Base-by-base conservation (phyloP, 2,329 filamentous ascomycete species). In the Periglandula ipomoeae region DNA sequence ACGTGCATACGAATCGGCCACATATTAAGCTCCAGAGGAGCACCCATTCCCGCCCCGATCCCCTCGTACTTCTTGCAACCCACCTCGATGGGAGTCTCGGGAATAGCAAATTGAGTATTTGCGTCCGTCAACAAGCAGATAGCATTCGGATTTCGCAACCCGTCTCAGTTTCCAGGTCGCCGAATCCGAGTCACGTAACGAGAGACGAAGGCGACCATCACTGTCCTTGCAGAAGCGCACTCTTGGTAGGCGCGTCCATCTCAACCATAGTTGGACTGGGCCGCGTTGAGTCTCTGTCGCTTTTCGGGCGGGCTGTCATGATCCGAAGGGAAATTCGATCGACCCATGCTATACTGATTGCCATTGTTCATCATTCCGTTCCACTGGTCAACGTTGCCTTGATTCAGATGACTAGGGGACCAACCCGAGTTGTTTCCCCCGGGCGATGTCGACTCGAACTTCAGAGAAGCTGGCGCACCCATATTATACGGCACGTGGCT, bases 401-500 rank as follows among this genome's bases (percentile, higher is more conserved):
- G 75, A 15, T 70, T 66, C 58, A 79, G 67, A 49, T 76, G 74
- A 22, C 70, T 68, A 0, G 76, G 75, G 10, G 75, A 78, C 66
- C 66, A 66, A 67, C 71, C 75, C 65, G 78, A 47, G 63, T 74
- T 49, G 63, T 64, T 30, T 9, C 72, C 63, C 17, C 60, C 67
- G 3, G 76, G 73, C 3, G 76, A 74, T 50, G 77, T 74, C 2
- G 75, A 73, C 45, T 77, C 73, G 51, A 78, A 78, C 56, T 81
- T 81, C 48, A 67, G 53, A 52, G 46, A 58, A 27, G 55, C 61
- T 27, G 60, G 53, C 48, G 67, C 63, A 50, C 62, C 65, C 51
- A 69, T 61, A 51, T 63, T 61, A 51, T 63, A 66, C 5, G 62
- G 56, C n/a, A 60, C 58, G 23, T 61, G 63, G 15, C 60, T 57